Evolutionary conservation across 2,329 filamentous ascomycete genomes (phyloP), one percentile per base, ranked within the genome.

Genomic region (Tolypocladium sp.): DNA sequence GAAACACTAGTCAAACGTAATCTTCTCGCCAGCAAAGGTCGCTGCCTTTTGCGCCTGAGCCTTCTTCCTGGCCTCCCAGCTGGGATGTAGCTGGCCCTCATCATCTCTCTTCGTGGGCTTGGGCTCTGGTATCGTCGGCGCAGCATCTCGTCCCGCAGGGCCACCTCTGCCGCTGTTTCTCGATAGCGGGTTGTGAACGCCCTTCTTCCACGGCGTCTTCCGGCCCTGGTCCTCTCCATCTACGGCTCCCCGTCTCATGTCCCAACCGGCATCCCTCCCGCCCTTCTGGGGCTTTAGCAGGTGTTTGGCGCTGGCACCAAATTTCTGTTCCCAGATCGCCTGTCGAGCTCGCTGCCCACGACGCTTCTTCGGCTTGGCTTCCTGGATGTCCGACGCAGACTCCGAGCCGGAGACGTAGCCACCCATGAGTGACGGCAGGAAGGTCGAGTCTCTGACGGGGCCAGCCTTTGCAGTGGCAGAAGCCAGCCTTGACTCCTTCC

Each of bases 261-360:
- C 84, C 84, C 84, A 87, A 1, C 81, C 82, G 12, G 76, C 68
- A 55, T 83, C 80, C 42, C 78, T 68, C 9, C 73, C 69, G 13
- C 67, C 62, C 60, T 68, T 58, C 53, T 66, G 71, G 65, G 66
- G 60, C 63, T 73, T 70, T 60, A 78, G 77, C 51, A 86, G 71
- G 67, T 92, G 89, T 65, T 86, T 89, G 1, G 90, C 91, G 62
- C 82, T 80, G 17, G 80, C 78, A 56, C 89, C 89, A 70, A 81
- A 93, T 69, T 92, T 93, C 75, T 90, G 87, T 76, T 93, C 90
- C 78, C 86, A 89, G 60, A 94, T 88, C 30, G 86, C 83, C 69
- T 90, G 88, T 10, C 90, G 83, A n/a, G 88, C 89, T 51, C 86
- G 82, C 73, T 95, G 90, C 4, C 90, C 90, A 27, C 89, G 81